Evolutionary conservation across 805 yeast species (phyloP), one percentile per base, ranked within the genome.

Genomic region (Saturnispora kantuleensis): DNA sequence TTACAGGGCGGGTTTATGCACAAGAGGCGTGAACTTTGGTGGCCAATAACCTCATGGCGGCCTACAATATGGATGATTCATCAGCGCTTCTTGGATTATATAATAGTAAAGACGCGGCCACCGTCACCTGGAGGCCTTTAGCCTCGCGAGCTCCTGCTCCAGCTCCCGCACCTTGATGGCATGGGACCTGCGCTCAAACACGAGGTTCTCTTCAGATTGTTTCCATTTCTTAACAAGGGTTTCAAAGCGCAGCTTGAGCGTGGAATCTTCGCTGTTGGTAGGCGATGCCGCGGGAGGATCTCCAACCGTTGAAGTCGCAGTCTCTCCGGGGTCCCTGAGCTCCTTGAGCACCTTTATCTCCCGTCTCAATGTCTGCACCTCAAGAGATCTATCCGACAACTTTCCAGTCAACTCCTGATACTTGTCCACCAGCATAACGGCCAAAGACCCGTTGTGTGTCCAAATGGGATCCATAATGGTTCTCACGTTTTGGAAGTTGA

Each of bases 121-220:
- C n/a, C 18, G 10, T 30, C n/a, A 17, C 18, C 18, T 17, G 18
- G 18, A 17, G 5, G 12, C 13, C 11, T 35, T 46, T 12, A 79
- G 53, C 15, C 62, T 56, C 13, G 57, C 60, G 53, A 77, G 79
- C 51, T 81, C 87, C 30, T 54, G 47, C 50, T 81, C 86, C 31
- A 82, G 55, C 44, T 74, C 78, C 15, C 58, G 55, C 5, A 81
- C 67, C 37, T 81, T 61, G 38, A 62, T 59, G 39, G 70, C 67
- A 2, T 83, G 76, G 32, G 80, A 79, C 32, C 69, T 69, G 43
- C 70, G 68, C 51, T 83, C 89, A 45, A 77, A 67, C 16, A 74
- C 73, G 29, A 88, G 62, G 15, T 83, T 74, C 57, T 83, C 93
- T 48, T 87, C 66, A 50, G 84, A 89, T 5, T 78, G 69, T 53